These are phyloP conservation scores for Cupressus sempervirens DNA, from an alignment of 75 land plant genomes.

Conservation along the genomic window DNA sequence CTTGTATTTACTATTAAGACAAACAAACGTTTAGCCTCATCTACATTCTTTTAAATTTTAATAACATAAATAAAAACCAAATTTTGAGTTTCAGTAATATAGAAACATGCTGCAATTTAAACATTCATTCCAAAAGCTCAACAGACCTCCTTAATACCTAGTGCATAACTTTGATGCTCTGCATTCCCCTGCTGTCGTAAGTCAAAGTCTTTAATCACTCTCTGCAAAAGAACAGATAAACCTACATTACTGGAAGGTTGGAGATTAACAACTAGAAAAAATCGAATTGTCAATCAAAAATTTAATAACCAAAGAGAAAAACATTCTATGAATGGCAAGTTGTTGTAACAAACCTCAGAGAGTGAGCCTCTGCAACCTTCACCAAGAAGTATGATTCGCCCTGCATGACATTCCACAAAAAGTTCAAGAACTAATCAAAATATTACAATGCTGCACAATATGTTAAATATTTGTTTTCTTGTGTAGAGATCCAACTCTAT, in stretches of 20 bases:
- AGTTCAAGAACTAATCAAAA: not conserved
- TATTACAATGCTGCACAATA: not conserved
- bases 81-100: not conserved
- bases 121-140: not conserved
- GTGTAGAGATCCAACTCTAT: not conserved
- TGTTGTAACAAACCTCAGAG: conserved; percentile 59
- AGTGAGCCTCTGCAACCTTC: conserved; percentile 98
- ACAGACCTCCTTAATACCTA: conserved; percentile 93
- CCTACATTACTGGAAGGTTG: not conserved
- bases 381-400: conserved; percentile 74
- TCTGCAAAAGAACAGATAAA: conserved; percentile 39
- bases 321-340: not conserved
- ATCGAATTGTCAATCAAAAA: not conserved
- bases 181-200: conserved; percentile 71
- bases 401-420: conserved; percentile 37
- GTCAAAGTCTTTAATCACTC: conserved; percentile 55
- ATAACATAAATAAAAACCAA: not conserved
- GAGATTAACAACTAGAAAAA: not conserved
- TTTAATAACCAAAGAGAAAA: not conserved
- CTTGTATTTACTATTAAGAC: not conserved
- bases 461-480: not conserved
- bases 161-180: conserved; percentile 94
- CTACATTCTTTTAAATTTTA: not conserved
- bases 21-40: not conserved
- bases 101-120: not conserved